A percentile compares a stretch with the other conserved stretches of the same genome.
Evolutionary conservation across 495 filamentous ascomycete species (phyloP).

Genomic region (Tuber calosporum): DNA sequence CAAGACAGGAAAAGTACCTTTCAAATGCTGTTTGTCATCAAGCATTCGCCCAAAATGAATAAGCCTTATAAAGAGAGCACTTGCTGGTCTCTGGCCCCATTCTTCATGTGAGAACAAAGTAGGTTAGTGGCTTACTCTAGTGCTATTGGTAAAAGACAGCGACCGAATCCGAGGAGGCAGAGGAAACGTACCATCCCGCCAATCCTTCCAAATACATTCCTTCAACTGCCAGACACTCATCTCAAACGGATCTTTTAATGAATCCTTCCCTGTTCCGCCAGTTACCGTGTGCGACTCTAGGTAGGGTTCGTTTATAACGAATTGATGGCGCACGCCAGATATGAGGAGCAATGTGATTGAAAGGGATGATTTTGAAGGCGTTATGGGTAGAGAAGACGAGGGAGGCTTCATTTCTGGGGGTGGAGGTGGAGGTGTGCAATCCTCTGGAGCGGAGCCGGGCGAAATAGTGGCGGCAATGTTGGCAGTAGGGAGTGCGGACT

Average conservation of each 20-base stretch:
- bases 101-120: constrained; percentile 15
- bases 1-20: constrained; percentile 24
- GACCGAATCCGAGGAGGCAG: neutral
- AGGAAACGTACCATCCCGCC: constrained; percentile 37
- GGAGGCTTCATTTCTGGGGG: constrained; percentile 20
- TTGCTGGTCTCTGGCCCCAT: constrained; percentile 41
- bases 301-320: constrained; percentile 52
- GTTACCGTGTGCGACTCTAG: constrained; percentile 55
- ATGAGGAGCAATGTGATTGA: constrained; percentile 40
- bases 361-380: constrained; percentile 19
- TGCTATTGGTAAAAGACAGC: neutral
- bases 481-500: constrained; percentile 1
- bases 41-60: constrained; percentile 41
- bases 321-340: constrained; percentile 39
- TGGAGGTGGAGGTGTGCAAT: constrained; percentile 14
- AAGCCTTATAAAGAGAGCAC: constrained; percentile 40
- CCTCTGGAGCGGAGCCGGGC: constrained; percentile 6
- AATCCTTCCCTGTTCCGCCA: constrained; percentile 24
- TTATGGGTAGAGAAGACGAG: constrained; percentile 17
- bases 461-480: constrained; percentile 8
- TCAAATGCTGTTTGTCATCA: constrained; percentile 35
- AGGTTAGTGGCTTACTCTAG: neutral
- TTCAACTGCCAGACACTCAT: constrained; percentile 41
- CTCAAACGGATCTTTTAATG: constrained; percentile 36
- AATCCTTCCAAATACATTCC: constrained; percentile 43